Conservation (phyloP, 352 stramenopile genomes). For the Phytophthora foliorum region DNA sequence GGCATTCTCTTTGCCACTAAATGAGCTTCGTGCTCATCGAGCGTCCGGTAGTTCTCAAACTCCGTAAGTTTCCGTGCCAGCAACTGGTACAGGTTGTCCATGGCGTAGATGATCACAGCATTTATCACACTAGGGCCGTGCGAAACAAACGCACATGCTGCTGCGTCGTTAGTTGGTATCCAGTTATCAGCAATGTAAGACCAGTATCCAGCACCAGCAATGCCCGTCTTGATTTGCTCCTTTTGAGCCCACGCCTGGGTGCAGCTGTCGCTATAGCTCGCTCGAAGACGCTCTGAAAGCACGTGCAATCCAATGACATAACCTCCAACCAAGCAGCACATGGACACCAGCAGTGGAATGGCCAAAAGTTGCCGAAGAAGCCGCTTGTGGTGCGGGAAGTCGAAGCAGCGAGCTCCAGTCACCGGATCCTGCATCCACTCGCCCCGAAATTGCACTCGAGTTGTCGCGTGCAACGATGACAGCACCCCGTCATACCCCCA, state of each 20-base stretch:
- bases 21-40: slow-evolving; percentile 71
- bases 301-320: slow-evolving; percentile 70
- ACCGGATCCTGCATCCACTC: slow-evolving; percentile 68
- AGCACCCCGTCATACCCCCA: slow-evolving; percentile 64
- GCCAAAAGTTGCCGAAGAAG: slow-evolving; percentile 59
- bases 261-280: slow-evolving; percentile 48
- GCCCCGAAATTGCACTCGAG: slow-evolving; percentile 55
- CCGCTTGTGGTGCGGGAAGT: slow-evolving; percentile 71
- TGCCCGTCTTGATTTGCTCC: slow-evolving; percentile 20
- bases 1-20: slow-evolving; percentile 81
- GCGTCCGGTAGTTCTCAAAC: slow-evolving; percentile 80
- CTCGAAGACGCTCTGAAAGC: slow-evolving; percentile 62
- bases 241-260: not conserved
- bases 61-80: slow-evolving; percentile 70
- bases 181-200: slow-evolving; percentile 55
- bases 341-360: slow-evolving; percentile 60
- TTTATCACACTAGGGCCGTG: slow-evolving; percentile 75
- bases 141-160: slow-evolving; percentile 48
- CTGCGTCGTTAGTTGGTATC: slow-evolving; percentile 60
- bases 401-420: slow-evolving; percentile 51
- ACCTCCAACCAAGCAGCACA: slow-evolving; percentile 63
- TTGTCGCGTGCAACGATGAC: slow-evolving; percentile 51
- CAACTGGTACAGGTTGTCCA: slow-evolving; percentile 77
- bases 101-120: slow-evolving; percentile 67
- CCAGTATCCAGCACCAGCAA: slow-evolving; percentile 32